Conservation (phyloP, 2,329 filamentous ascomycete species). For the Chrysosphaeria jannelii region DNA sequence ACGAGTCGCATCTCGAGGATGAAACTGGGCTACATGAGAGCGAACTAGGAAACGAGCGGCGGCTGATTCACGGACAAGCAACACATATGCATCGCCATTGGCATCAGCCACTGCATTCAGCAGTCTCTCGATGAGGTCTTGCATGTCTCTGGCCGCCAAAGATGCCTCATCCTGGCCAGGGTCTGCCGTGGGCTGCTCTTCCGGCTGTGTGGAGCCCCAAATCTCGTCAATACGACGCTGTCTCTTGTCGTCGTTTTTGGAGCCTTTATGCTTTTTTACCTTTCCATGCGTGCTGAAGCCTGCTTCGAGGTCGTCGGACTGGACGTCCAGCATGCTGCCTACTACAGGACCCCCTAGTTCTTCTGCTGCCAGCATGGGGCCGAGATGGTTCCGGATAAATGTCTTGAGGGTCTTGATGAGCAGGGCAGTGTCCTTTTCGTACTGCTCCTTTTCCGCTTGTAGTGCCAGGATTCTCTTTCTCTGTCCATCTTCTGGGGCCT, state of each 20-base stretch:
- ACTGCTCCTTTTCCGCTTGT: slow-evolving; percentile 22
- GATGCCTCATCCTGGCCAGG: slow-evolving; percentile 13
- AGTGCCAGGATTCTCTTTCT: slow-evolving; percentile 31
- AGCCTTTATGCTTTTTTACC: slow-evolving; percentile 14
- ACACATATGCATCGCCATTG: slow-evolving; percentile 25
- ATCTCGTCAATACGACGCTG: slow-evolving; percentile 34
- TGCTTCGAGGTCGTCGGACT: slow-evolving; percentile 25
- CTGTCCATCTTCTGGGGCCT: slow-evolving; percentile 27
- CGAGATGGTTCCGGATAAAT: slow-evolving; percentile 43
- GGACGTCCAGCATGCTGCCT: slow-evolving; percentile 36
- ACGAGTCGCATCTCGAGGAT: slow-evolving; percentile 28
- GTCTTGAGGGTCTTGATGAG: slow-evolving; percentile 32
- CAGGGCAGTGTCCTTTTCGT: slow-evolving; percentile 27
- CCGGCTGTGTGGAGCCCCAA: slow-evolving; percentile 13
- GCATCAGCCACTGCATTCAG: slow-evolving; percentile 26
- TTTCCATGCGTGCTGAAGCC: slow-evolving; percentile 30
- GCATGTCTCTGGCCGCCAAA: slow-evolving; percentile 25
- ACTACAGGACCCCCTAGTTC: slow-evolving; percentile 60
- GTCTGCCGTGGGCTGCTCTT: neutral
- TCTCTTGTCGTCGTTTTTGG: slow-evolving; percentile 12
- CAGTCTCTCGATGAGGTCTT: slow-evolving; percentile 25
- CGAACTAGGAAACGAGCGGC: slow-evolving; percentile 31
- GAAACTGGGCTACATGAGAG: slow-evolving; percentile 34
- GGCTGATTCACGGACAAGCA: slow-evolving; percentile 26
- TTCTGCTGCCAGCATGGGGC: slow-evolving; percentile 52